Evolutionary conservation across 2,329 filamentous ascomycete species (phyloP).

Genomic region (Colletotrichum tropicale): DNA sequence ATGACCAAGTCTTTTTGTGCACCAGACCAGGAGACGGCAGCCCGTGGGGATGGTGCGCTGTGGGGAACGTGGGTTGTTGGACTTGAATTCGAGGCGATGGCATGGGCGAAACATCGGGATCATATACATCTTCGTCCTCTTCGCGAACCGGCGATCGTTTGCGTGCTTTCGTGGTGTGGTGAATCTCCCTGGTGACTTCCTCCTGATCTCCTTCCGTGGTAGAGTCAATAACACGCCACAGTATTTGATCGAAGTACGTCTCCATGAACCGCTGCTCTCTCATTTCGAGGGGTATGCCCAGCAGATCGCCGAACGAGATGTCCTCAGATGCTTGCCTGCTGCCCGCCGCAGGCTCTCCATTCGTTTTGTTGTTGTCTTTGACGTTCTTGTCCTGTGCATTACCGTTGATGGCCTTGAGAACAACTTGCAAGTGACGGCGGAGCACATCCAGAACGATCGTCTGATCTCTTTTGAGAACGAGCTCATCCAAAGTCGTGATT

Average conservation of each 20-base stretch:
- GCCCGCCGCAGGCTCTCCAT: rapidly evolving
- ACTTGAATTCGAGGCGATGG: background rate
- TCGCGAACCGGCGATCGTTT: no score
- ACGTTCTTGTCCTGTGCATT: rapidly evolving
- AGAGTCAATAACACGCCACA: background rate
- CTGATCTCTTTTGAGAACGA: conserved; percentile 23
- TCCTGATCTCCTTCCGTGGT: background rate
- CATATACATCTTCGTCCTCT: no score
- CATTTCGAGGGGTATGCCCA: background rate
- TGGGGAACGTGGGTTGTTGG: background rate
- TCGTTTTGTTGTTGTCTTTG: rapidly evolving
- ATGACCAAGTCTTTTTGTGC: background rate
- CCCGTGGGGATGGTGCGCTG: background rate
- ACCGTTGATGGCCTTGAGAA: conserved; percentile 50
- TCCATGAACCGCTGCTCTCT: conserved; percentile 9
- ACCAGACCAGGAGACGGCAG: background rate
- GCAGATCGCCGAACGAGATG: background rate
- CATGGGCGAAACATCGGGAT: background rate
- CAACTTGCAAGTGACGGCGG: conserved; percentile 53
- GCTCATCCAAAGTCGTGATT: conserved; percentile 18
- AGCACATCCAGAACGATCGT: conserved; percentile 48
- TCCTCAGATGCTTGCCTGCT: background rate
- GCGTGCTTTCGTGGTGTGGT: no score
- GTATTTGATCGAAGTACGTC: background rate
- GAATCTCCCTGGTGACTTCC: background rate